Evolutionary conservation across 768 basidiomycete genomes (phyloP).

Genomic region (Tulasnella sp.): DNA sequence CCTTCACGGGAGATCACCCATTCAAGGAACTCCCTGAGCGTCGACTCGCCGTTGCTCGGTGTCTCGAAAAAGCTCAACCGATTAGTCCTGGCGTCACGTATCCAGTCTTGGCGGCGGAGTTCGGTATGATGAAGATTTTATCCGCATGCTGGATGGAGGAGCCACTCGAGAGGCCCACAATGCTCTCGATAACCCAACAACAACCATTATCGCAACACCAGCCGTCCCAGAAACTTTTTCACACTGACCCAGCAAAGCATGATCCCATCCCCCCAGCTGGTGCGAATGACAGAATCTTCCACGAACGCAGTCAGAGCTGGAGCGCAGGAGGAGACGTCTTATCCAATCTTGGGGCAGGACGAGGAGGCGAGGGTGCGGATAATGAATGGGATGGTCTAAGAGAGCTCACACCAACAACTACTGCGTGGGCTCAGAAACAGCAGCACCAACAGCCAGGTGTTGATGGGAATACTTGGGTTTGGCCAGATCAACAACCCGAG

Average conservation of each 20-base stretch:
- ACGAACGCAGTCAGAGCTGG: constrained; percentile 15
- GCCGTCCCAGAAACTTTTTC: not conserved
- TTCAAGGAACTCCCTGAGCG: not conserved
- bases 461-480: not conserved
- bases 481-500: not conserved
- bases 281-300: too few relatives aligned
- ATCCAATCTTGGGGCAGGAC: not conserved
- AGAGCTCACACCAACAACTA: not conserved
- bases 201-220: not conserved
- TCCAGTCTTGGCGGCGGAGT: too few relatives aligned
- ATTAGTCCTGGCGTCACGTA: too few relatives aligned
- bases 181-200: too few relatives aligned
- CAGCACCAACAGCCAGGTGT: not conserved
- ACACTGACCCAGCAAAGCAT: too few relatives aligned
- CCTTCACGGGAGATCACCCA: not conserved
- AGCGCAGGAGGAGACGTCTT: not conserved
- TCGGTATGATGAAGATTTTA: too few relatives aligned
- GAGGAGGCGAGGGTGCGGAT: constrained; percentile 6
- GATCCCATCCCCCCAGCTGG: too few relatives aligned
- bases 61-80: too few relatives aligned
- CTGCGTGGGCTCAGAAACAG: not conserved
- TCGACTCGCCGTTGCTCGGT: not conserved
- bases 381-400: not conserved
- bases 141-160: too few relatives aligned
- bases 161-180: too few relatives aligned